phyloP scores from a whole-genome alignment of 2,329 filamentous ascomycete species.

The Verticillium dahliae region DNA sequence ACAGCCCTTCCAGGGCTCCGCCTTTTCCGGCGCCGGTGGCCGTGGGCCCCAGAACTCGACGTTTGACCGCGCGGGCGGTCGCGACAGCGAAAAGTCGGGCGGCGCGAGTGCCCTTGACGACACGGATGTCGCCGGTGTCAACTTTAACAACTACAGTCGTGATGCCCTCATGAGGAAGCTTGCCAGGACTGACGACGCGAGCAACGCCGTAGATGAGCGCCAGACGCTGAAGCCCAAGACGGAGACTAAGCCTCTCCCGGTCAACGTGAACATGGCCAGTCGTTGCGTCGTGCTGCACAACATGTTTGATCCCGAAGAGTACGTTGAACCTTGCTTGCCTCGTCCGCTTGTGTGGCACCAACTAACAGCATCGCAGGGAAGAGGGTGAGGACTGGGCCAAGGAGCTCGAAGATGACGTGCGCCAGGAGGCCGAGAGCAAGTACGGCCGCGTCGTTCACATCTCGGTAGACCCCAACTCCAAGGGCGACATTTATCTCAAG shows the following conservation, averaged over 20 bases:
- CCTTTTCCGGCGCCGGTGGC: conserved; percentile 84
- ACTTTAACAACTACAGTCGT: conserved; percentile 99
- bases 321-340: conserved; percentile 35
- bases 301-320: conserved; percentile 91
- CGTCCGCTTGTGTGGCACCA: not conserved
- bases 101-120: conserved; percentile 94
- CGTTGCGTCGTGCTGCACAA: conserved; percentile 92
- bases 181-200: conserved; percentile 83
- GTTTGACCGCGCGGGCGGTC: conserved; percentile 85
- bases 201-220: conserved; percentile 60
- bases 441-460: conserved; percentile 99
- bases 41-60: conserved; percentile 78
- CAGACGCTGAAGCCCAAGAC: conserved; percentile 73
- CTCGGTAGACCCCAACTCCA: conserved; percentile 84
- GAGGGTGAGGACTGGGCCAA: conserved; percentile 84
- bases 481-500: conserved; percentile 97
- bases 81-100: conserved; percentile 83
- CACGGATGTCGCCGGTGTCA: conserved; percentile 94
- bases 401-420: conserved; percentile 89
- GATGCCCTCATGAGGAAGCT: conserved; percentile 98
- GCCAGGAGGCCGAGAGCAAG: conserved; percentile 85
- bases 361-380: conserved; percentile 55
- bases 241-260: conserved; percentile 69
- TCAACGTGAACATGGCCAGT: conserved; percentile 87
- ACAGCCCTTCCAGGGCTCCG: conserved; percentile 77